Evolutionary conservation across 2,329 filamentous ascomycete genomes (phyloP).

Genomic region (Pseudogymnoascus sp.): DNA sequence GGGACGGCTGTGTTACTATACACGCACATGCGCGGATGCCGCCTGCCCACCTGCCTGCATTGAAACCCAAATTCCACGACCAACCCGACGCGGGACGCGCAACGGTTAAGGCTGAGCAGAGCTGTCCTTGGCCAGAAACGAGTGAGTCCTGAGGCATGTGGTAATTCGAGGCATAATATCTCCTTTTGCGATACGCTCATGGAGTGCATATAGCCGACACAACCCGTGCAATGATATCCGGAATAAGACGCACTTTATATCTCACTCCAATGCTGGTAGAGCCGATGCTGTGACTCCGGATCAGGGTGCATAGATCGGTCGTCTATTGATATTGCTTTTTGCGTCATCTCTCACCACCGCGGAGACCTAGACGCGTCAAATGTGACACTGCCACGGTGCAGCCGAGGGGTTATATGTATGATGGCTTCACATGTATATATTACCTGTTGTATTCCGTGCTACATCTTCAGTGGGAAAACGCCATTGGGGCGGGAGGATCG

Average conservation of each 20-base stretch:
- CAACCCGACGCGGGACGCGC: not conserved
- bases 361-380: not conserved
- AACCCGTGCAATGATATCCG: not conserved
- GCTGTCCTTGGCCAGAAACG: not conserved
- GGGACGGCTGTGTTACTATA: not conserved
- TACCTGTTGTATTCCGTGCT: not conserved
- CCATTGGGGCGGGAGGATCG: not conserved
- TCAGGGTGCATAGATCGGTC: not conserved
- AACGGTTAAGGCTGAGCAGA: not conserved
- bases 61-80: slow-evolving; percentile 1
- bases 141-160: not conserved
- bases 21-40: not conserved
- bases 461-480: not conserved
- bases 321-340: not conserved
- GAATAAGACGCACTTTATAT: not conserved
- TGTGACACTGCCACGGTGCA: not conserved
- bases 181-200: not conserved
- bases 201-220: not conserved
- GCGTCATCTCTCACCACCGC: not conserved
- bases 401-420: not conserved
- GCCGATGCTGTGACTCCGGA: not conserved
- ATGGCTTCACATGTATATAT: not conserved
- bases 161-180: not conserved
- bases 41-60: not conserved
- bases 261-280: not conserved